phyloP scores from a whole-genome alignment of 2,329 filamentous ascomycete genomes.

The Endocalyx cinctus region DNA sequence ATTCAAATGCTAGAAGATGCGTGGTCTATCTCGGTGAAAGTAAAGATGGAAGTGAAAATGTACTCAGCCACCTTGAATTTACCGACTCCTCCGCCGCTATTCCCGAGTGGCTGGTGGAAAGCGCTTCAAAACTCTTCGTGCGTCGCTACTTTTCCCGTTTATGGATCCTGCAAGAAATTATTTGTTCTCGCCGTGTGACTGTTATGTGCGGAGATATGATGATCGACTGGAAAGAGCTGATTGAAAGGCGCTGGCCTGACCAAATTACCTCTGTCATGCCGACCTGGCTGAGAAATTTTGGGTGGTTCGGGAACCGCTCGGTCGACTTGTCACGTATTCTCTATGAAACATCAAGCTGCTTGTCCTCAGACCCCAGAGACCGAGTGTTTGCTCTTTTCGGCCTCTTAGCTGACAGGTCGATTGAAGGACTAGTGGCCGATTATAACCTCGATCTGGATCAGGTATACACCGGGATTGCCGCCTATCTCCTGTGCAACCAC shows the following conservation, averaged over 20 bases:
- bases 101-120: not conserved
- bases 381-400: slow-evolving; percentile 10
- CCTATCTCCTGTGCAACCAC: slow-evolving; percentile 1
- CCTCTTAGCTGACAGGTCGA: slow-evolving; percentile 1
- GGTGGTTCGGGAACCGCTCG: too few species aligned
- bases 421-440: slow-evolving; percentile 2
- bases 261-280: slow-evolving; percentile 1
- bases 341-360: not conserved
- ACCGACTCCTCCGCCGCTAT: not conserved
- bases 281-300: too few species aligned
- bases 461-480: slow-evolving; percentile 5
- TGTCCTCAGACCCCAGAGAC: slow-evolving; percentile 7
- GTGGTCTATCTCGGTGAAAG: slow-evolving; percentile 8
- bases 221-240: slow-evolving; percentile 1
- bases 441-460: slow-evolving; percentile 3
- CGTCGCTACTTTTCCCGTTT: slow-evolving; percentile 8
- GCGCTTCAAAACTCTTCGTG: not conserved
- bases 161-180: slow-evolving; percentile 12
- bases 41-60: not conserved
- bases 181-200: slow-evolving; percentile 4
- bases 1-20: slow-evolving; percentile 5
- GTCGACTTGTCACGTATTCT: slow-evolving; percentile 1
- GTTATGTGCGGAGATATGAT: slow-evolving; percentile 6
- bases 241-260: not conserved
- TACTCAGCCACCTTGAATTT: not conserved